These are phyloP conservation scores for Pseudocercospora vitis DNA, from an alignment of 2,329 filamentous ascomycete species.

Conservation along the genomic window DNA sequence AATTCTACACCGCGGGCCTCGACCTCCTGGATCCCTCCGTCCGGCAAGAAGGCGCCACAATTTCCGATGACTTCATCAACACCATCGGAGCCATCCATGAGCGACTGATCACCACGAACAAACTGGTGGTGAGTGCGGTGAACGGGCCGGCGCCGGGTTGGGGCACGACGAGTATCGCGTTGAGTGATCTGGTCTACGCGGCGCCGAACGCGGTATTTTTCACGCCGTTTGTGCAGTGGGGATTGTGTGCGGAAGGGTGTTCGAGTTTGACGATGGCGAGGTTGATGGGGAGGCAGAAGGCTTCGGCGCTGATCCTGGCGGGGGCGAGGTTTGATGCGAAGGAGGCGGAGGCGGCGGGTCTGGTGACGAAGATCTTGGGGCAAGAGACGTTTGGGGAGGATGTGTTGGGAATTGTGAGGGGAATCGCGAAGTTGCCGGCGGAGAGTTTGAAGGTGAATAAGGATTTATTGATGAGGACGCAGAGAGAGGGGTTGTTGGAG, in stretches of 20 bases:
- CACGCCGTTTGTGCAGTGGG: conserved; percentile 32
- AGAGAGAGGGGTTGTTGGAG: conserved; percentile 25
- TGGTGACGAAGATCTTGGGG: conserved; percentile 24
- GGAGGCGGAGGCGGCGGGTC: conserved; percentile 23
- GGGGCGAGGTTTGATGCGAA: conserved; percentile 23
- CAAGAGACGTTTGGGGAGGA: conserved; percentile 23
- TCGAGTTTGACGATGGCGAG: conserved; percentile 22
- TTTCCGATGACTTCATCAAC: conserved; percentile 24
- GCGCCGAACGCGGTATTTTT: conserved; percentile 27
- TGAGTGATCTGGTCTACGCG: conserved; percentile 29
- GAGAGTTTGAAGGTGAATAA: conserved; percentile 26
- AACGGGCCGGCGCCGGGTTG: conserved; percentile 28
- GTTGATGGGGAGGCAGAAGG: conserved; percentile 29
- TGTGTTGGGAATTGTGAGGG: conserved; percentile 25
- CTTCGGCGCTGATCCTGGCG: conserved; percentile 25
- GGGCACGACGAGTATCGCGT: conserved; percentile 20
- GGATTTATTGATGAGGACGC: conserved; percentile 22
- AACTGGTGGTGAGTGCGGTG: conserved; percentile 24
- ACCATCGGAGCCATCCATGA: conserved; percentile 22
- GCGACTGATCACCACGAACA: conserved; percentile 25
- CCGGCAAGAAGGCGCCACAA: conserved; percentile 20
- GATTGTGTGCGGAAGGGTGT: conserved; percentile 29
- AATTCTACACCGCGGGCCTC: conserved; percentile 29
- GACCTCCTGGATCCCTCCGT: conserved; percentile 26
- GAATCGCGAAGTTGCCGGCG: conserved; percentile 23